Evolutionary conservation across 2,329 filamentous ascomycete species (phyloP), one percentile per base, ranked within the genome.

Genomic region (Remersonia thermophila): DNA sequence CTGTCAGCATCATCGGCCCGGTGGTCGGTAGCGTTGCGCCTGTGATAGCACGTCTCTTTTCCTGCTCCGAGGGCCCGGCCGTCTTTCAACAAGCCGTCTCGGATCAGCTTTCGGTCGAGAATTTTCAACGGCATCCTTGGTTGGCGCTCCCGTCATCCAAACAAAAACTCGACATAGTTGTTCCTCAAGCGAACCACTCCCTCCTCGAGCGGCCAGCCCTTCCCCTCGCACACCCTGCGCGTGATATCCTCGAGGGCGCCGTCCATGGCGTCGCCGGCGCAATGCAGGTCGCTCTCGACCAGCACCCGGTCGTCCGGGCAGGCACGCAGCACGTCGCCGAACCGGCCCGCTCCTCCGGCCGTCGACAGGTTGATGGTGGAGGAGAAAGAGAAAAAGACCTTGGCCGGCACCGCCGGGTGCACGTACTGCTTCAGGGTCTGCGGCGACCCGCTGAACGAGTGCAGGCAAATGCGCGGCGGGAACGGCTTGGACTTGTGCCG

Each of bases 321-420:
- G 3, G 71, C 69, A 41, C 69, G 72, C 32, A 96, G 69, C 14
- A 86, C 76, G 16, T 73, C 67, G 3, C 73, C 73, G 38, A 77
- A 72, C 48, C 63, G 65, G 30, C 43, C 54, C 51, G 57, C 62
- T 51, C 50, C 55, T 44, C 60, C 65, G 53, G 50, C 65, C 48
- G 71, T 63, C 23, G 69, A 67, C 49, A 87, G 71, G 52, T 96
- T 98, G 49, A 98, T 81, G 5, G 76, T 77, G 0, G 69, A 69
- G 2, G 86, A 95, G 53, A 96, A 93, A 1, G 86, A 94, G 49
- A 93, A 87, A 58, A 78, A 98, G 14, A 96, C 69, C 12, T 75
- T 67, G 0, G 77, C 75, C 0, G 89, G 89, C 7, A 91, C 74
- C 1, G 71, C 65, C 1, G 74, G 72, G 44, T 81, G 69, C 32